phyloP scores from a whole-genome alignment of 2,329 filamentous ascomycete genomes.

The Alternaria rosae region DNA sequence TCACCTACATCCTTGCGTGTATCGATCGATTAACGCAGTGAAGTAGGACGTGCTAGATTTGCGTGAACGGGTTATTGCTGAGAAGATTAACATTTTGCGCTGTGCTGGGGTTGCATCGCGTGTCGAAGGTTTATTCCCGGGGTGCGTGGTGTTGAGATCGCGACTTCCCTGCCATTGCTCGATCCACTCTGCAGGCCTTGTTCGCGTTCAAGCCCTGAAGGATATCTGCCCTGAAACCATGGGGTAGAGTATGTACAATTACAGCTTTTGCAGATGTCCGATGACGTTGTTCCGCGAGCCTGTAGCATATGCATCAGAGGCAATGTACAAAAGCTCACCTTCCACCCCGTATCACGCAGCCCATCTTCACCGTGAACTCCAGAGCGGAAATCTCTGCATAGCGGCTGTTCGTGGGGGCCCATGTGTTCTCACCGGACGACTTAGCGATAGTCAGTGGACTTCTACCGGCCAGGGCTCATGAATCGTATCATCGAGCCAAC shows the following conservation, averaged over 20 bases:
- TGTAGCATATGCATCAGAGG: background rate
- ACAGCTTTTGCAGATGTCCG: background rate
- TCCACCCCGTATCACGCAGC: background rate
- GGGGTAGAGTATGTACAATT: background rate
- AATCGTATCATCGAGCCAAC: constrained; percentile 2
- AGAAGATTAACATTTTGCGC: background rate
- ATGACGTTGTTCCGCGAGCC: background rate
- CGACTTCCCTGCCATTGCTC: background rate
- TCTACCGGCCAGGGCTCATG: background rate
- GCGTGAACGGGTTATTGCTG: background rate
- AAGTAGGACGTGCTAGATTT: background rate
- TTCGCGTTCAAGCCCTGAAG: background rate
- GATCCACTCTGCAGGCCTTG: background rate
- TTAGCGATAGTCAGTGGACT: constrained; percentile 1
- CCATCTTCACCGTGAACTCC: background rate
- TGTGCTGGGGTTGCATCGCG: background rate
- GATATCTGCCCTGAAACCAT: background rate
- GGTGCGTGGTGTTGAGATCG: background rate
- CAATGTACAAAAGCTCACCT: background rate
- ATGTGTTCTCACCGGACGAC: constrained; percentile 1
- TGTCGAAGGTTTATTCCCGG: background rate
- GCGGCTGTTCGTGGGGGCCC: background rate
- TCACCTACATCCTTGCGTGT: background rate
- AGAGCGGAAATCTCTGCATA: background rate
- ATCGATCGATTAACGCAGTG: background rate